phyloP scores from a whole-genome alignment of 169 alveolate species.

The Plasmodium gaboni region DNA sequence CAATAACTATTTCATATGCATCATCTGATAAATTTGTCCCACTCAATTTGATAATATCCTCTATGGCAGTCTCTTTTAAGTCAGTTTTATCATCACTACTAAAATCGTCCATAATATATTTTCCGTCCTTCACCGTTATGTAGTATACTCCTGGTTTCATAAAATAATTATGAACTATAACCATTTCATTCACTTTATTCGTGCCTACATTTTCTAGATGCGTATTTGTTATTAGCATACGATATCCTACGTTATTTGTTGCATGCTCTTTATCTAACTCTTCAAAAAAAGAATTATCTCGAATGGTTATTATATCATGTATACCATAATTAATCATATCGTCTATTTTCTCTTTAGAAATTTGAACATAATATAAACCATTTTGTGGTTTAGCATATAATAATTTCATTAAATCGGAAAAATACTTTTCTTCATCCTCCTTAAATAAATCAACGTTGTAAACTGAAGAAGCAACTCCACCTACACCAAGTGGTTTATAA shows the following conservation, averaged over 20 bases:
- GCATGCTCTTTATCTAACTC: background rate
- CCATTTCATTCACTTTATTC: slow-evolving; percentile 2
- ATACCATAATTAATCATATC: background rate
- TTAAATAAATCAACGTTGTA: too few relatives aligned
- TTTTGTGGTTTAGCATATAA: slow-evolving; percentile 9
- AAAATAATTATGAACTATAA: slow-evolving; percentile 9
- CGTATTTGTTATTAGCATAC: too few relatives aligned
- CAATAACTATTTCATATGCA: background rate
- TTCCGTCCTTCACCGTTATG: background rate
- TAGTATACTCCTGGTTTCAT: slow-evolving; percentile 12
- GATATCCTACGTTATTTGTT: background rate
- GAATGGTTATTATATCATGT: background rate
- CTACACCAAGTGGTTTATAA: background rate
- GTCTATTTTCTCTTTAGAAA: background rate
- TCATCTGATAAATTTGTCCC: slow-evolving; percentile 6
- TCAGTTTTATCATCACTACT: background rate
- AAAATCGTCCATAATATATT: background rate
- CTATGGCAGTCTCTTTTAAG: background rate
- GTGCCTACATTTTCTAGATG: background rate
- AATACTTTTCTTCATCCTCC: background rate
- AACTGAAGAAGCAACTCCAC: background rate
- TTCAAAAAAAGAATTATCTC: background rate
- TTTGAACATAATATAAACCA: slow-evolving; percentile 20
- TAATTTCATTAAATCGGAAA: slow-evolving; percentile 10
- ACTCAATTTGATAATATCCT: slow-evolving; percentile 3